Conservation (phyloP, 306 rosid genomes). For the Rosa rugosa region DNA sequence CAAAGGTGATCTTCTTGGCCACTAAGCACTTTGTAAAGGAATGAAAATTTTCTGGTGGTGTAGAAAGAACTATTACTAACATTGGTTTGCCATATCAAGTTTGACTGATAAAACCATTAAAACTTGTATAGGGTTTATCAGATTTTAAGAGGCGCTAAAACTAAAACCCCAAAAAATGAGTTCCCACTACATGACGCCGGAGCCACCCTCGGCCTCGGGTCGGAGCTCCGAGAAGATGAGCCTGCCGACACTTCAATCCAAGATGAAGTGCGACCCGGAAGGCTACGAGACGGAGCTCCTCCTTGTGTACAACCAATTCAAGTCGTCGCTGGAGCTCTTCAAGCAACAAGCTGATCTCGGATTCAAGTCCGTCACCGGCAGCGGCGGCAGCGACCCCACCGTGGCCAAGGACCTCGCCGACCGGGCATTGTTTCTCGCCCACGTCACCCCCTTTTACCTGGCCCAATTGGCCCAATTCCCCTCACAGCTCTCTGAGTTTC, state of each 20-base stretch:
- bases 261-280: constrained; percentile 87
- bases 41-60: too few relatives aligned
- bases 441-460: constrained; percentile 63
- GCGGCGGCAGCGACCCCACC: constrained; percentile 54
- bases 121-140: neutral
- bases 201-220: constrained; percentile 43
- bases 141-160: neutral
- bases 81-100: too few relatives aligned
- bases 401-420: constrained; percentile 80
- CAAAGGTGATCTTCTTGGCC: too few relatives aligned
- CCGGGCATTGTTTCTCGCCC: constrained; percentile 65
- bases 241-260: constrained; percentile 61
- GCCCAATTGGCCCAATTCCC: constrained; percentile 64
- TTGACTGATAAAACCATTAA: neutral
- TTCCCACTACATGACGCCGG: constrained; percentile 21
- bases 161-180: neutral
- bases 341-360: constrained; percentile 63
- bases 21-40: too few relatives aligned
- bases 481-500: constrained; percentile 53
- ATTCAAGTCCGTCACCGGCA: constrained; percentile 69
- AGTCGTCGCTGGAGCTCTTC: constrained; percentile 67
- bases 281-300: constrained; percentile 74
- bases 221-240: constrained; percentile 65
- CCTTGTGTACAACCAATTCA: constrained; percentile 60
- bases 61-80: too few relatives aligned